phyloP scores from a whole-genome alignment of 768 basidiomycete genomes.

The Pleurotus pulmonarius region DNA sequence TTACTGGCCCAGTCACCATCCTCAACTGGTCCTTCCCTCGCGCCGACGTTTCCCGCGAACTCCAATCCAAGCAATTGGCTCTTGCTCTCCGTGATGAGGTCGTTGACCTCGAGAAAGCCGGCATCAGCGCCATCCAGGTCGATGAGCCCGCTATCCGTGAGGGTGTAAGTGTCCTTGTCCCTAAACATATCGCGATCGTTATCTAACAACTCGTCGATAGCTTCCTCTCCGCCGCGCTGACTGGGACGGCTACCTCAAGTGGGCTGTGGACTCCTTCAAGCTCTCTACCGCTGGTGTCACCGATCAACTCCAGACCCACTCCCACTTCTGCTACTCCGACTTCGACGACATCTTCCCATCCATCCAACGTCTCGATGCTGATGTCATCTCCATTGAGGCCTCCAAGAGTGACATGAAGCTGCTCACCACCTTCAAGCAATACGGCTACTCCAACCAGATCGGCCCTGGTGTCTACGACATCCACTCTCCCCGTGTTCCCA shows the following conservation, averaged over 20 bases:
- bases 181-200: slow-evolving; percentile 1
- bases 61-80: slow-evolving; percentile 98
- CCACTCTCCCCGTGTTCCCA: slow-evolving; percentile 97
- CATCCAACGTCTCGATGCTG: slow-evolving; percentile 94
- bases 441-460: slow-evolving; percentile 96
- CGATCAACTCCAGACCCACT: slow-evolving; percentile 94
- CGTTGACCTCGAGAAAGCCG: slow-evolving; percentile 92
- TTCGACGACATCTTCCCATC: slow-evolving; percentile 98
- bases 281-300: slow-evolving; percentile 94
- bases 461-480: slow-evolving; percentile 99
- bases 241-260: slow-evolving; percentile 94
- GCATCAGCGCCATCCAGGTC: slow-evolving; percentile 97
- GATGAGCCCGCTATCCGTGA: slow-evolving; percentile 99
- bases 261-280: slow-evolving; percentile 99
- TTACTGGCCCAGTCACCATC: slow-evolving; percentile 97
- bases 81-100: slow-evolving; percentile 98
- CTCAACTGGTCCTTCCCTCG: slow-evolving; percentile 99
- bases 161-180: slow-evolving; percentile 58
- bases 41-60: slow-evolving; percentile 91
- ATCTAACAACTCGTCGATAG: slow-evolving; percentile 29
- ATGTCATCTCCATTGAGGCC: slow-evolving; percentile 98
- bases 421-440: slow-evolving; percentile 89
- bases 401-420: slow-evolving; percentile 99
- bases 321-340: slow-evolving; percentile 99
- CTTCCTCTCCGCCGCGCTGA: slow-evolving; percentile 94